These are phyloP conservation scores for Scolecobasidium constrictum DNA, from an alignment of 2,329 filamentous ascomycete species.

Conservation along the genomic window DNA sequence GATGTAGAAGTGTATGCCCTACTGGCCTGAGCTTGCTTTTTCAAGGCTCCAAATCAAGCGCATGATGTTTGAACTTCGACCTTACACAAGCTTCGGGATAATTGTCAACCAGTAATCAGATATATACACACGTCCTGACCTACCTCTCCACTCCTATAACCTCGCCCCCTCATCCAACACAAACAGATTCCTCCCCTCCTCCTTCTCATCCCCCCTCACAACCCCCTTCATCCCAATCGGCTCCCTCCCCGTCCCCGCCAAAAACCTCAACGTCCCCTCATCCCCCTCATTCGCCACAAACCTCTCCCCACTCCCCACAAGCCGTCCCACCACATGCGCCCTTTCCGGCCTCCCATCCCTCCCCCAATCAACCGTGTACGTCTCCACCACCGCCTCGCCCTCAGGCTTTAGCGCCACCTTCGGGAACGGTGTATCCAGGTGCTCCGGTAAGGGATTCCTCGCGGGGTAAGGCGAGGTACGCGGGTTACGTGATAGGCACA, in stretches of 20 bases:
- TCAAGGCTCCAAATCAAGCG: too few species aligned
- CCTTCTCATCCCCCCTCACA: constrained; percentile 20
- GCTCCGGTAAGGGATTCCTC: constrained; percentile 33
- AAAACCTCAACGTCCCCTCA: constrained; percentile 33
- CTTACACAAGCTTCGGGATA: too few species aligned
- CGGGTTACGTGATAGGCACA: constrained; percentile 44
- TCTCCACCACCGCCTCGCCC: constrained; percentile 43
- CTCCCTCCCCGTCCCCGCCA: constrained; percentile 34
- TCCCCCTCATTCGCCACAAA: constrained; percentile 49
- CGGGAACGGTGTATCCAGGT: constrained; percentile 31
- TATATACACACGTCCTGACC: neutral
- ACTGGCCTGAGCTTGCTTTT: too few species aligned
- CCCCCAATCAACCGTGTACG: constrained; percentile 49
- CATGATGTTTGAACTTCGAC: too few species aligned
- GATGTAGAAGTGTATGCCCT: too few species aligned
- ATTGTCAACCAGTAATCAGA: neutral
- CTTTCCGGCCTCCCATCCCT: constrained; percentile 37
- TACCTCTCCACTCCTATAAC: neutral
- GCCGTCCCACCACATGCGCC: constrained; percentile 42
- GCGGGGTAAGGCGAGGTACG: constrained; percentile 34
- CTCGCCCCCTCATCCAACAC: neutral
- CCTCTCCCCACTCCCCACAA: constrained; percentile 35
- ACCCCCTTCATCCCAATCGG: constrained; percentile 38
- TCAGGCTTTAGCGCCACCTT: constrained; percentile 31
- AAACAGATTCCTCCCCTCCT: constrained; percentile 2